Base-by-base conservation (phyloP, 371 early-diverging fungal species). In the Mucor piriformis region DNA sequence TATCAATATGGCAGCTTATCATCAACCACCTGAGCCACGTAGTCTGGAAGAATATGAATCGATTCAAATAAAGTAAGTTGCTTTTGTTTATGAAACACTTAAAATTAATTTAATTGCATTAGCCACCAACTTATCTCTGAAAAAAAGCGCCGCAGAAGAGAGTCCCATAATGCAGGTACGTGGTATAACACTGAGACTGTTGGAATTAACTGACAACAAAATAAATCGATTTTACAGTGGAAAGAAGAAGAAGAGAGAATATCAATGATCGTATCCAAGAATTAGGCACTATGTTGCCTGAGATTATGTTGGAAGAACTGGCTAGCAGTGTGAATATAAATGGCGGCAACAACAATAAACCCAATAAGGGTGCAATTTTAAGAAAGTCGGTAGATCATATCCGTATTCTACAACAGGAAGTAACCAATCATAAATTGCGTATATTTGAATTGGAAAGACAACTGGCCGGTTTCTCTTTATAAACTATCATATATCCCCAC, bases 231-330 rank as follows among this genome's bases (percentile, higher is more conserved):
- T 32, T 20, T 18, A 3, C 8, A 84, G 95, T 98, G 34, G 98
- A 98, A 68, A 83, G 97, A 55, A 86, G 98, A 46, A 83, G 98
- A 48, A 86, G 98, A 35, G 98, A 98, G 67, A 94, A 95, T 74
- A 98, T 98, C 76, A 98, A 98, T 73, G 97, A 97, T 65, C 91
- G 92, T 63, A 98, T 98, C 61, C 92, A 95, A 65, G 97, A 96
- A 72, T 79, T 98, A 51, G 85, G 87, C n/a, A 83, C 82, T 5
- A 75, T 98, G 58, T 73, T 98, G 33, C 98, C 98, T 23, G 89
- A 86, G 33, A 47, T 67, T 34, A 85, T 85, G 72, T 67, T 82
- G 38, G 92, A 89, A 54, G 76, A 74, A 29, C 74, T 76, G 54
- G 83, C 78, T 57, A 59, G 46, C 11, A 59, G 46, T 12, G 44